Percentiles rank a stretch among this genome's conserved stretches.
Evolutionary conservation across 2,329 filamentous ascomycete genomes (phyloP).

Genomic region (Hirsutella minnesotensis): DNA sequence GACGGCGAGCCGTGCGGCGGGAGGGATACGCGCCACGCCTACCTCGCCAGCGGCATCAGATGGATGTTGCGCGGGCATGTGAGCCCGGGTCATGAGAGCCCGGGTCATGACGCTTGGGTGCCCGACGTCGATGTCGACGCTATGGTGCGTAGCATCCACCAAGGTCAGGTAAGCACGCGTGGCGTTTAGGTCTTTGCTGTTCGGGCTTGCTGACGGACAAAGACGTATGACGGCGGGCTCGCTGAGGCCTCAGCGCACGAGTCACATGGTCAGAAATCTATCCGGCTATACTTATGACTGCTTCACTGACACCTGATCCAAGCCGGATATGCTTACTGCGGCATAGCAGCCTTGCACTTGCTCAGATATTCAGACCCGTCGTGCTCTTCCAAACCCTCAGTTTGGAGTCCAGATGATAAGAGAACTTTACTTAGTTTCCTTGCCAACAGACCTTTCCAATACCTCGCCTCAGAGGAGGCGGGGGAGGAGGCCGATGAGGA

Average conservation of each 20-base stretch:
- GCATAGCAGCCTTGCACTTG: slow-evolving; percentile 64
- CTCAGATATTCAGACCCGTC: slow-evolving; percentile 47
- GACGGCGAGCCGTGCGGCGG: slow-evolving; percentile 56
- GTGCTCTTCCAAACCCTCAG: neutral
- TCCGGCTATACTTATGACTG: neutral
- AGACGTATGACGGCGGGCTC: slow-evolving; percentile 80
- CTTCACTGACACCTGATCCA: too few species aligned
- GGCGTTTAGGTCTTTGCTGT: too few species aligned
- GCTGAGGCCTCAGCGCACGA: slow-evolving; percentile 69
- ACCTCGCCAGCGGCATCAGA: slow-evolving; percentile 68
- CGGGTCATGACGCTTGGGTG: slow-evolving; percentile 39
- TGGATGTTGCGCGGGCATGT: slow-evolving; percentile 64
- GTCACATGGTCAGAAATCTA: slow-evolving; percentile 54
- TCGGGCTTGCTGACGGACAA: slow-evolving; percentile 2
- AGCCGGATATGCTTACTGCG: slow-evolving; percentile 90
- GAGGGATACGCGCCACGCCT: slow-evolving; percentile 78
- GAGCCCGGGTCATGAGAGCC: slow-evolving; percentile 32
- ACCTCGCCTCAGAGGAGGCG: slow-evolving; percentile 35
- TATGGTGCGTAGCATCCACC: slow-evolving; percentile 59
- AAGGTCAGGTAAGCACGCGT: slow-evolving; percentile 34
- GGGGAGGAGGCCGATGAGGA: slow-evolving; percentile 31
- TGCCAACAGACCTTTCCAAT: slow-evolving; percentile 51
- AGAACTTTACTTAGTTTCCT: slow-evolving; percentile 40
- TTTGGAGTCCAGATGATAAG: slow-evolving; percentile 18
- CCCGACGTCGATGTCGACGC: slow-evolving; percentile 64